A percentile compares a stretch with the other conserved stretches of the same genome.
phyloP scores from a whole-genome alignment of 805 yeast species.

The Cyberlindnera suaveolens region DNA sequence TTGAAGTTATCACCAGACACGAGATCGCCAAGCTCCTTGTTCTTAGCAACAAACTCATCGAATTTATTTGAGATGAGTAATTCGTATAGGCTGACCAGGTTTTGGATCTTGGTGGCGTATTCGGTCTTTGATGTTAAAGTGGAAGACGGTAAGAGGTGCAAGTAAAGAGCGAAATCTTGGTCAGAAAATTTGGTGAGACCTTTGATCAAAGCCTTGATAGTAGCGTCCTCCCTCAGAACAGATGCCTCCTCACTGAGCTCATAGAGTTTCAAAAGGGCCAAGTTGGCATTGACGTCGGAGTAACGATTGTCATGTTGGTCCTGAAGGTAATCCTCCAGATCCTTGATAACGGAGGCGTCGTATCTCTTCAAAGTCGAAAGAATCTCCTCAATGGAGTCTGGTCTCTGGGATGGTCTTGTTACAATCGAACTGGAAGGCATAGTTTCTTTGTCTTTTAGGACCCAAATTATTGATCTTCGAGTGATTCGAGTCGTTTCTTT shows the following conservation, averaged over 20 bases:
- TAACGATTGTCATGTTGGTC: slow-evolving; percentile 32
- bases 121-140: slow-evolving; percentile 23
- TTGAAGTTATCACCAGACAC: slow-evolving; percentile 14
- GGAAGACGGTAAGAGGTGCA: slow-evolving; percentile 39
- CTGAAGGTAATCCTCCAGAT: slow-evolving; percentile 37
- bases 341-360: slow-evolving; percentile 36
- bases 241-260: slow-evolving; percentile 30
- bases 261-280: slow-evolving; percentile 40
- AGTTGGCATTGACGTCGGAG: slow-evolving; percentile 36
- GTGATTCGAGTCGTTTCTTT: not conserved
- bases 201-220: slow-evolving; percentile 33
- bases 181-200: slow-evolving; percentile 36
- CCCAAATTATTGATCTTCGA: not conserved
- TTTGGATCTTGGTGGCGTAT: slow-evolving; percentile 21
- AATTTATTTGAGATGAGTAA: slow-evolving; percentile 18
- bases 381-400: slow-evolving; percentile 33
- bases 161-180: slow-evolving; percentile 36
- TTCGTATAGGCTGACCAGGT: slow-evolving; percentile 20
- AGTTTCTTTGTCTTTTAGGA: not conserved
- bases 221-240: slow-evolving; percentile 31
- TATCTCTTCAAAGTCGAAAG: slow-evolving; percentile 38
- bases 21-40: slow-evolving; percentile 14
- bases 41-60: slow-evolving; percentile 16
- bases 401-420: slow-evolving; percentile 32
- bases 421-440: slow-evolving; percentile 28